Percentiles rank a stretch among this genome's conserved stretches.
Conservation (phyloP, 495 filamentous ascomycete species). For the Aspergillus sparsus region DNA sequence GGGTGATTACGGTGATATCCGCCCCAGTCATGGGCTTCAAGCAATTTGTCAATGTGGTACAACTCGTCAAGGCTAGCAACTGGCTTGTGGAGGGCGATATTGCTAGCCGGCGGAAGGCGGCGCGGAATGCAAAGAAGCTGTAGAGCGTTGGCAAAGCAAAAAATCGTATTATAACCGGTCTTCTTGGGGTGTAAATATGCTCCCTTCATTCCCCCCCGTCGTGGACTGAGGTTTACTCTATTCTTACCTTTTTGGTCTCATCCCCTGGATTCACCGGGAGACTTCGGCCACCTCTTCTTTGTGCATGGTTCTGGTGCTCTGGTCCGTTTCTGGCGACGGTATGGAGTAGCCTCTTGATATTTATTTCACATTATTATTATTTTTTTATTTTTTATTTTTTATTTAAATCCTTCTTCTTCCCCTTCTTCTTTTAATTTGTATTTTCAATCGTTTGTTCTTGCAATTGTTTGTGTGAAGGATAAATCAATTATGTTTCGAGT, state of each 20-base stretch:
- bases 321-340: conserved; percentile 33
- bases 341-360: conserved; percentile 14
- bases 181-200: not conserved
- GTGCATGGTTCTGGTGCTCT: conserved; percentile 46
- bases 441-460: conserved; percentile 4
- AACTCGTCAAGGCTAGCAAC: conserved; percentile 88
- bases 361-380: conserved; percentile 17
- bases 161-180: not conserved
- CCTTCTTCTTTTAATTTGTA: conserved; percentile 2
- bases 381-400: conserved; percentile 13
- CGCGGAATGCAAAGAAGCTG: conserved; percentile 30
- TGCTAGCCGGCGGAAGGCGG: conserved; percentile 34
- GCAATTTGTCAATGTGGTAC: conserved; percentile 91
- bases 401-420: too few species aligned
- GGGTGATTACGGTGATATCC: conserved; percentile 81
- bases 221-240: not conserved
- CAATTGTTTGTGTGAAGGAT: conserved; percentile 4
- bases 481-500: conserved; percentile 11
- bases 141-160: conserved; percentile 14
- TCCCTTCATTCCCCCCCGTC: not conserved
- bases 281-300: conserved; percentile 22
- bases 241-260: not conserved
- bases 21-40: conserved; percentile 87
- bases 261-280: not conserved
- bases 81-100: conserved; percentile 89